Conservation (phyloP, 768 basidiomycete genomes). For the Sporobolomyces phaffii region DNA sequence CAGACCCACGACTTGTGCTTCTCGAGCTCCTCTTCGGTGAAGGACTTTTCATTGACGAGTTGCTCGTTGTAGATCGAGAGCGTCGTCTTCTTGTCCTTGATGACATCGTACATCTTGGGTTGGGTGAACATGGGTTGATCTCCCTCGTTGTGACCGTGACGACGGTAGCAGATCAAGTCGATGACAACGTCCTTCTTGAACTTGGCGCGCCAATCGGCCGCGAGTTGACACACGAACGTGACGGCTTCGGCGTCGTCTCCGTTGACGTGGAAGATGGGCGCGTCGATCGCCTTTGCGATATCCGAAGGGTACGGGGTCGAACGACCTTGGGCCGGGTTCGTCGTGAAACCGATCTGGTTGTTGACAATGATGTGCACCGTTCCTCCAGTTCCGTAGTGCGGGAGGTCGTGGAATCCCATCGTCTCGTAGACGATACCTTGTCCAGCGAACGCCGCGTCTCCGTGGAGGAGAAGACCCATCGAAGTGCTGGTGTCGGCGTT, state of each 20-base stretch:
- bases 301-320: slow-evolving; percentile 98
- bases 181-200: slow-evolving; percentile 98
- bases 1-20: slow-evolving; percentile 99
- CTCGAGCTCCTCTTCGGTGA: slow-evolving; percentile 91
- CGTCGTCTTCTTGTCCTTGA: slow-evolving; percentile 85
- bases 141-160: slow-evolving; percentile 97
- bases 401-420: slow-evolving; percentile 94
- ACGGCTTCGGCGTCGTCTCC: slow-evolving; percentile 95
- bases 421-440: slow-evolving; percentile 99
- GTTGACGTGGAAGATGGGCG: slow-evolving; percentile 99
- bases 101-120: slow-evolving; percentile 82
- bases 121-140: slow-evolving; percentile 99
- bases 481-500: slow-evolving; percentile 62
- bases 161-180: slow-evolving; percentile 97
- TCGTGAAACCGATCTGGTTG: slow-evolving; percentile 99
- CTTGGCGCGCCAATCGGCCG: slow-evolving; percentile 95
- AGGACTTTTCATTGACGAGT: slow-evolving; percentile 81
- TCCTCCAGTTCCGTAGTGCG: slow-evolving; percentile 92
- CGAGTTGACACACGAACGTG: slow-evolving; percentile 95
- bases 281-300: slow-evolving; percentile 94
- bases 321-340: slow-evolving; percentile 92
- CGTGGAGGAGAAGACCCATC: slow-evolving; percentile 92
- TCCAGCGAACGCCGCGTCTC: slow-evolving; percentile 96
- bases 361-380: slow-evolving; percentile 98
- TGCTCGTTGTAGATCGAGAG: slow-evolving; percentile 80